Percentiles rank a stretch among this genome's conserved stretches.
Conservation (phyloP, 306 rosid species). For the Erythrophleum fordii region DNA sequence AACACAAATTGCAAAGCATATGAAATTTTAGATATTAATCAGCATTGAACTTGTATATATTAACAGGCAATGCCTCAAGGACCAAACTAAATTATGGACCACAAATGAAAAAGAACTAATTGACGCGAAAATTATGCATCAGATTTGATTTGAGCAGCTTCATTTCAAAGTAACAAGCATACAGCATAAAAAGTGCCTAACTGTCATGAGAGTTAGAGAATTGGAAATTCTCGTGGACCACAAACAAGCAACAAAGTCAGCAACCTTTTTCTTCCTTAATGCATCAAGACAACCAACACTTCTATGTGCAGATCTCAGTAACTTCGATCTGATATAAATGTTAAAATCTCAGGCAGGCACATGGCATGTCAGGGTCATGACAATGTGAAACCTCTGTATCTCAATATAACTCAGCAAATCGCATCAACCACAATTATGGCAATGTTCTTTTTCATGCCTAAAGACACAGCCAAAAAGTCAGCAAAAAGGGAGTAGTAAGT, state of each 20-base stretch:
- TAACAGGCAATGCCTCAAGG: background rate
- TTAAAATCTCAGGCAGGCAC: conserved; percentile 13
- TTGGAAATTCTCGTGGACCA: conserved; percentile 18
- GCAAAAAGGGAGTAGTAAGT: conserved; percentile 4
- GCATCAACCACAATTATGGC: conserved; percentile 4
- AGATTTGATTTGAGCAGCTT: background rate
- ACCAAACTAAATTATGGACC: background rate
- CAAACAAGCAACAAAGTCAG: conserved; percentile 12
- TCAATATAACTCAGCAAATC: conserved; percentile 27
- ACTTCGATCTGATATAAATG: background rate
- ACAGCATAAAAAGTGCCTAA: background rate
- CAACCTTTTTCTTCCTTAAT: conserved; percentile 26
- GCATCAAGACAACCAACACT: background rate
- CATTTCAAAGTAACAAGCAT: conserved; percentile 4
- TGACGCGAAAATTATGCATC: background rate
- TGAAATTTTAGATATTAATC: background rate
- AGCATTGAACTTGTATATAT: background rate
- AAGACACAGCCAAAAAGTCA: conserved; percentile 16
- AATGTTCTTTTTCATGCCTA: conserved; percentile 12
- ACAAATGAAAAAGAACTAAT: background rate
- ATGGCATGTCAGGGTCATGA: conserved; percentile 20
- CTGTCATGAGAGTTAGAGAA: conserved; percentile 11
- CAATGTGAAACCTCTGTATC: conserved; percentile 7
- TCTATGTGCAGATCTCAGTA: background rate
- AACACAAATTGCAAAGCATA: background rate